Evolutionary conservation across 2,329 filamentous ascomycete species (phyloP), one percentile per base, ranked within the genome.

Genomic region (Colletotrichum sansevieriae): DNA sequence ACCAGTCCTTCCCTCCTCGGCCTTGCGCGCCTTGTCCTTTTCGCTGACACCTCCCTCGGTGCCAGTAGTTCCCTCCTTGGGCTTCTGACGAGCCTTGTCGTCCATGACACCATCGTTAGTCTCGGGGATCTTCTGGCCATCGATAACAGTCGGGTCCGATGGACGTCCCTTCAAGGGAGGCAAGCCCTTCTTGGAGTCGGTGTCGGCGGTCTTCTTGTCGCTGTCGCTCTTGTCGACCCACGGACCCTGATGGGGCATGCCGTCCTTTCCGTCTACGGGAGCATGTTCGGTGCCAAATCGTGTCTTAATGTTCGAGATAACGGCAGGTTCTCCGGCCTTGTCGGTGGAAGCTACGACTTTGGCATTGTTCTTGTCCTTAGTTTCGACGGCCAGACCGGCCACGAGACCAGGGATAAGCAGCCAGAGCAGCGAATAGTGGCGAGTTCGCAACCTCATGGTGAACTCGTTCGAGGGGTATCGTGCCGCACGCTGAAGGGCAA

Each of bases 261-360:
- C 96, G 81, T 98, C 96, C 74, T 92, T 91, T 52, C 95, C 95
- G 78, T 98, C 96, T 20, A 98, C 91, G 0, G 95, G 95, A 64
- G 92, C 93, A 82, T 96, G 91, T 78, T 94, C 94, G 65, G 83
- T 85, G 37, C 84, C 83, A 59, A 76, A 76, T 61, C 80, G 81
- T 46, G 68, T 71, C 70, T 80, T 82, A 29, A 74, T 71, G 49
- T 71, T 71, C 51, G 76, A 74, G n/a, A 74, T 66, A 13, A 72
- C 61, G 11, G 75, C 68, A 10, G 71, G 57, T 20, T 77, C 75
- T 22, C 46, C 18, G 8, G 63, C 18, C 43, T 69, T 66, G 56
- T 74, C 75, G 46, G 72, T 71, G 46, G 76, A 75, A 60, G 70
- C 65, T 15, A 77, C 70, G 3, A 75, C 69, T 20, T 73, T 73